Evolutionary conservation across 306 rosid species (phyloP), one percentile per base, ranked within the genome.

Genomic region (Canavalia gladiata): DNA sequence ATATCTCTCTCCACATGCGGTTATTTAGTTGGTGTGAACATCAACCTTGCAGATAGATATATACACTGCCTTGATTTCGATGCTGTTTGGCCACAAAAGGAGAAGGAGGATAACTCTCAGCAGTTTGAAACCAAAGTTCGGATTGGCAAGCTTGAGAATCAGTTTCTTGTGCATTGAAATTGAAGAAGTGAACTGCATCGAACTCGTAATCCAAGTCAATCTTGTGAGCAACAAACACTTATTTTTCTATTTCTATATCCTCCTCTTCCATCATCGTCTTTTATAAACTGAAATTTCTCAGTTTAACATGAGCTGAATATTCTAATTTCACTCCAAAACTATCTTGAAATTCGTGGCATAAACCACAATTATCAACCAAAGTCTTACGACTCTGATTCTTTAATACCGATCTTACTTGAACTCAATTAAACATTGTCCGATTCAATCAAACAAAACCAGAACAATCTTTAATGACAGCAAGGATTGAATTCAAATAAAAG

Each of bases 1-100:
- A 70, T 86, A 79, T 63, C 85, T 85, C 59, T 83, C 87, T 79
- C 86, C 86, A 91, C 87, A 91, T 91, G 83, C 67, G 66, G 81
- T 31, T 79, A 75, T 75, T 81, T 59, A 12, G 76, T 73, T 84
- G 90, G 84, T 54, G 76, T 55, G 81, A 81, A 82, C 90, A 88
- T 86, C 81, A 86, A 82, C 59, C 68, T 84, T 18, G 71, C 82
- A 85, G 74, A 81, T 70, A 43, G 86, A 18, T 18, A 64, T n/a
- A 39, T 46, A 77, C 42, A 35, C 84, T 47, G 52, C 92, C 90
- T 72, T 0, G 25, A 18, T 18, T 18, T 18, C 25, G 25, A 18
- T 18, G 25, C 0, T 18, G 25, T 0, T 18, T 18, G 25, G 25
- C 25, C 25, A 18, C 25, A 18, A 18, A 18, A 18, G 25, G 90